Conservation (phyloP, 2,329 filamentous ascomycete species). For the Cladophialophora carrionii region DNA sequence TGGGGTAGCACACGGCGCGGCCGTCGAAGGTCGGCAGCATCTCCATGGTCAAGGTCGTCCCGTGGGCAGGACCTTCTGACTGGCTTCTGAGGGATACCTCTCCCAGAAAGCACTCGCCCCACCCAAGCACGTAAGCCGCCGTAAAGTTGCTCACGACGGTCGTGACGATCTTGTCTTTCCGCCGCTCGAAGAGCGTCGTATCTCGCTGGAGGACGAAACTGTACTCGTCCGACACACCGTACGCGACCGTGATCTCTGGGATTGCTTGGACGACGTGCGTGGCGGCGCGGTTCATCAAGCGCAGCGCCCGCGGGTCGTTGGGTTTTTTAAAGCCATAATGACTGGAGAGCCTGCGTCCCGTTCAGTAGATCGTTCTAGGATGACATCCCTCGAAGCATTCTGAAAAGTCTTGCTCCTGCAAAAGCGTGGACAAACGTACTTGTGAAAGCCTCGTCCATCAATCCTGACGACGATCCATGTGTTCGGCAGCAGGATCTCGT, state of each 20-base stretch:
- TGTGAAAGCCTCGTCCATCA: slow-evolving; percentile 92
- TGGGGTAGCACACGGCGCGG: slow-evolving; percentile 86
- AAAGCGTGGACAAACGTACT: slow-evolving; percentile 56
- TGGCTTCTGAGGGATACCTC: not conserved
- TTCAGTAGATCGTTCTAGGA: too few relatives aligned
- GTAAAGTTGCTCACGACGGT: slow-evolving; percentile 94
- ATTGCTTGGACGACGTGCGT: slow-evolving; percentile 79
- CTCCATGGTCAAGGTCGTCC: slow-evolving; percentile 64
- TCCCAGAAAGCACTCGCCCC: slow-evolving; percentile 50
- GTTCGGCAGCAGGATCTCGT: slow-evolving; percentile 78
- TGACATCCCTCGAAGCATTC: too few relatives aligned
- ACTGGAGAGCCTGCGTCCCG: slow-evolving; percentile 68
- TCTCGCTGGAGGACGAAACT: slow-evolving; percentile 89
- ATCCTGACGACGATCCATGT: slow-evolving; percentile 96
- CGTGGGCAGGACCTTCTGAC: not conserved
- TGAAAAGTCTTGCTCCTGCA: not conserved
- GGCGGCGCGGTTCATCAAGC: slow-evolving; percentile 96
- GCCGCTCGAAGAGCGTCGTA: slow-evolving; percentile 80
- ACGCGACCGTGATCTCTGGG: slow-evolving; percentile 82
- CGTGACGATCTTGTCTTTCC: slow-evolving; percentile 85
- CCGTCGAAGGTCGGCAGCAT: slow-evolving; percentile 86
- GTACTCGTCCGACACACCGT: slow-evolving; percentile 94
- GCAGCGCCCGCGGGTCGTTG: slow-evolving; percentile 82
- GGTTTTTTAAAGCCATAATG: slow-evolving; percentile 88
- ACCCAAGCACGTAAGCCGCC: slow-evolving; percentile 81